Percentiles rank a stretch among this genome's conserved stretches.
Conservation (phyloP, 2,329 filamentous ascomycete species). For the Metarhizium sp. region DNA sequence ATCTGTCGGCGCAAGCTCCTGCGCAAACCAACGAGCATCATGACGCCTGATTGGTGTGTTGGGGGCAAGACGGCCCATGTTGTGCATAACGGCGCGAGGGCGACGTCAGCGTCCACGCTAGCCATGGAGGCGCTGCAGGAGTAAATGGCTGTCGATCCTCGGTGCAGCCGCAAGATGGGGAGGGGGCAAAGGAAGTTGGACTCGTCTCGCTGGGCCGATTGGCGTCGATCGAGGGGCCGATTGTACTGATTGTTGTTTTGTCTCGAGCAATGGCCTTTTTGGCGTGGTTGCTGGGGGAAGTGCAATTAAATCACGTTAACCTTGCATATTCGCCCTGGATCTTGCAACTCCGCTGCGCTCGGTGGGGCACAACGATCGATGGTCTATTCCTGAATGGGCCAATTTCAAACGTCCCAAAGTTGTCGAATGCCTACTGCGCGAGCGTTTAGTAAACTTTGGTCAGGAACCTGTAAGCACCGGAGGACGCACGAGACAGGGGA, state of each 20-base stretch:
- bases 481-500: too few species aligned
- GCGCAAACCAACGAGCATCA: not conserved
- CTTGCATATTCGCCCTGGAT: not conserved
- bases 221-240: too few species aligned
- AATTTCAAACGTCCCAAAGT: too few species aligned
- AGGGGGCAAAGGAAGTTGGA: too few species aligned
- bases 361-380: too few species aligned
- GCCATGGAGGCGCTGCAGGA: not conserved
- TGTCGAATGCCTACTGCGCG: too few species aligned
- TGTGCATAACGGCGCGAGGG: not conserved
- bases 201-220: too few species aligned
- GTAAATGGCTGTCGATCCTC: not conserved
- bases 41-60: not conserved
- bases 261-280: not conserved
- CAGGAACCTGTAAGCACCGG: too few species aligned
- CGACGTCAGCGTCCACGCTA: conserved; percentile 1
- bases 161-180: too few species aligned
- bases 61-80: not conserved
- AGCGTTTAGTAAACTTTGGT: too few species aligned
- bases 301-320: not conserved
- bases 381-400: too few species aligned
- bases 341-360: too few species aligned
- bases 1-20: not conserved
- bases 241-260: not conserved
- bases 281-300: not conserved